phyloP scores from a whole-genome alignment of 148 eudicot species.

The Mesembryanthemum crystallinum region DNA sequence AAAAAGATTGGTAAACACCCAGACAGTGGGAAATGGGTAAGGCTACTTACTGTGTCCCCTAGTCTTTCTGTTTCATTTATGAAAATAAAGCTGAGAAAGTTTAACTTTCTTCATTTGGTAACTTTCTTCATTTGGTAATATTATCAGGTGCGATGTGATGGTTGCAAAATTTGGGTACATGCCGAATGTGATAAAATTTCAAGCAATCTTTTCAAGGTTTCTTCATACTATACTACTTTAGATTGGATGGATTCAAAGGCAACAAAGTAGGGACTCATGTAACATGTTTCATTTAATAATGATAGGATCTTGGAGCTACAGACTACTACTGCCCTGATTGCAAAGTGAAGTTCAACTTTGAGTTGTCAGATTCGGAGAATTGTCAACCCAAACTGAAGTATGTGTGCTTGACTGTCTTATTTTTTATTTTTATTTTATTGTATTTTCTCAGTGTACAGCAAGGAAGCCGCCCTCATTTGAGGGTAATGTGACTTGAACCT shows the following conservation, averaged over 20 bases:
- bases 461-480: no score
- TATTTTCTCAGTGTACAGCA: no score
- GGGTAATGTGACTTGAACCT: no score
- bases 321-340: constrained; percentile 85
- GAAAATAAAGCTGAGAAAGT: neutral
- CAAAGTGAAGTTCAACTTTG: constrained; percentile 74
- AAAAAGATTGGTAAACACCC: constrained; percentile 65
- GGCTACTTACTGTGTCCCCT: constrained; percentile 18
- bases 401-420: constrained; percentile 18
- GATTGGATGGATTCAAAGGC: neutral
- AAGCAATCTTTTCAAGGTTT: constrained; percentile 63
- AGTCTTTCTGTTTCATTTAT: neutral
- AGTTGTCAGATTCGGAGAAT: constrained; percentile 72
- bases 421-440: no score
- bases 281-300: constrained; percentile 22
- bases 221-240: constrained; percentile 2
- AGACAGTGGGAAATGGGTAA: constrained; percentile 72
- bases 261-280: neutral
- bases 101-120: constrained; percentile 18
- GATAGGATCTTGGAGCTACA: constrained; percentile 56
- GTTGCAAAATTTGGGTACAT: constrained; percentile 81
- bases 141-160: constrained; percentile 64
- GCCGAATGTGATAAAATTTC: constrained; percentile 78
- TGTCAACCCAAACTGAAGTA: constrained; percentile 51
- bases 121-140: constrained; percentile 13